Percentiles rank a stretch among this genome's conserved stretches.
Conservation (phyloP, 768 basidiomycete genomes). For the Rhodocollybia butyracea region DNA sequence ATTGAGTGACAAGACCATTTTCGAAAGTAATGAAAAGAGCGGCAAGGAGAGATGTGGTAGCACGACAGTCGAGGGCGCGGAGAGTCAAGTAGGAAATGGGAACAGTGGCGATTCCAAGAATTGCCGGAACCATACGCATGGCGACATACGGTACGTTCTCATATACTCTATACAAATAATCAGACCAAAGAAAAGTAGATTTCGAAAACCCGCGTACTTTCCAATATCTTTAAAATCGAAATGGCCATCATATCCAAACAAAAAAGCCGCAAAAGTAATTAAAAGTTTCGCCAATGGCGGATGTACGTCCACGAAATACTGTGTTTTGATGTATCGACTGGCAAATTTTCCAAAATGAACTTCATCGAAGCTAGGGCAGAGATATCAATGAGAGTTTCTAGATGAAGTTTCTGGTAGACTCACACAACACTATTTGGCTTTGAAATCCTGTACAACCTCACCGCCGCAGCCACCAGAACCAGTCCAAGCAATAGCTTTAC, state of each 20-base stretch:
- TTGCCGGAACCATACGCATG: slow-evolving; percentile 94
- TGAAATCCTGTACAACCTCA: slow-evolving; percentile 84
- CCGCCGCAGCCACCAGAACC: slow-evolving; percentile 66
- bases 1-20: slow-evolving; percentile 94
- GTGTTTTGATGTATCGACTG: slow-evolving; percentile 86
- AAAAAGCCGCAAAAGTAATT: slow-evolving; percentile 85
- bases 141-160: slow-evolving; percentile 90
- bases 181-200: not conserved
- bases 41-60: slow-evolving; percentile 88
- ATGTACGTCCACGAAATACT: slow-evolving; percentile 94
- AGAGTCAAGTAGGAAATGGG: slow-evolving; percentile 93
- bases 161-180: slow-evolving; percentile 55
- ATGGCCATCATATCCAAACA: slow-evolving; percentile 86
- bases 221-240: slow-evolving; percentile 99
- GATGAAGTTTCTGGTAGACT: slow-evolving; percentile 36
- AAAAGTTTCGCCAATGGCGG: slow-evolving; percentile 95
- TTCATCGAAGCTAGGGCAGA: slow-evolving; percentile 79
- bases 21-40: slow-evolving; percentile 93
- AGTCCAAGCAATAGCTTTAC: slow-evolving; percentile 71
- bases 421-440: slow-evolving; percentile 91
- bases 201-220: slow-evolving; percentile 56
- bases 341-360: slow-evolving; percentile 99
- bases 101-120: slow-evolving; percentile 84
- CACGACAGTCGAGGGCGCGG: slow-evolving; percentile 87
- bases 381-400: slow-evolving; percentile 8